Evolutionary conservation across 2,329 filamentous ascomycete genomes (phyloP), one percentile per base, ranked within the genome.

Genomic region (Calcarisporium arbuscula): DNA sequence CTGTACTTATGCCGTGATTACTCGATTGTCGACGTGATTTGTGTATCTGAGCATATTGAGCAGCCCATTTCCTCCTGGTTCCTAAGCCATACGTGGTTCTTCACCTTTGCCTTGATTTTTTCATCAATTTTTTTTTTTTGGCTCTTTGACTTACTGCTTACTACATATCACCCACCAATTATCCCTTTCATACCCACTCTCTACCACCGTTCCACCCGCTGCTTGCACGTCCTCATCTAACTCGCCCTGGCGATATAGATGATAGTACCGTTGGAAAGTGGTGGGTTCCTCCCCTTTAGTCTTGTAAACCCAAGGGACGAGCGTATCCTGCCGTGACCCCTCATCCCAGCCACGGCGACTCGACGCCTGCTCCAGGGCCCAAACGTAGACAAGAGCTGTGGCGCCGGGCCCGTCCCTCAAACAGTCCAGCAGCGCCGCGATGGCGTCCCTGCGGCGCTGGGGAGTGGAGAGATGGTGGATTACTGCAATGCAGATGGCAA

Each of bases 401-500:
- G 86, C 87, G 0, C 77, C 80, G 3, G 8, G 11, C 4, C 62
- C 65, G 41, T 49, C 49, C 17, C 58, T 65, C 35, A 95, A 64
- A 31, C 80, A 80, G 32, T 75, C 70, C 45, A 96, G 64, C 31
- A 96, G 75, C 26, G 74, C 72, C 30, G 65, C 62, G 14, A 96
- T 74, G 19, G 85, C 88, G 43, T 82, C 78, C 22, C 82, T 65
- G 32, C 92, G 74, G 37, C 92, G 72, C 32, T 70, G 71, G 9
- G 70, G 67, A 6, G 89, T 95, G 11, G 87, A 94, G 34, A 96
- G 68, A 64, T 98, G 92, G 63, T 96, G 92, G 20, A 96, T 70
- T 9, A 96, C 92, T 30, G 92, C 92, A 51, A 98, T 89, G 51
- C 83, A 92, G 46, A 96, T 92, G 38, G 78, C 88, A 57, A 96